Evolutionary conservation across 371 early-diverging fungal genomes (phyloP), one percentile per base, ranked within the genome.

Genomic region (Syncephalastrum sp.): DNA sequence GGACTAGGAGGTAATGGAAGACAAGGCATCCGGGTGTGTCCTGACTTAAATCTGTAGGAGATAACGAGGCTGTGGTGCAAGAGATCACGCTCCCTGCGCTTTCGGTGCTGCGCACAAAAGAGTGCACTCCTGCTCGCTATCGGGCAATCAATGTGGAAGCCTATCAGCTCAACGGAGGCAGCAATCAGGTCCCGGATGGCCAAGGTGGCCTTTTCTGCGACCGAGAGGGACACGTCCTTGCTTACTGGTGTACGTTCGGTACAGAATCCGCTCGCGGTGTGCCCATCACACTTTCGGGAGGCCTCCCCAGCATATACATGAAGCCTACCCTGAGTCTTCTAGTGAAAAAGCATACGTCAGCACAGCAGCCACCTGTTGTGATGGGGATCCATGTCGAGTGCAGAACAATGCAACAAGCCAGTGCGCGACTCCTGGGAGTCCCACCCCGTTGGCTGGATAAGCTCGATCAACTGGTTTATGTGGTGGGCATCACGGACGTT

Each of bases 391-490:
- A 91, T 53, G 82, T 84, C 3, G 94, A 95, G 60, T 77, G 93
- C 47, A 84, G 84, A 80, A 88, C 92, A 1, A 79, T 92, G 66
- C 84, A 86, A 27, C 82, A 93, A 54, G 87, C 92, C 0, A 84
- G 89, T 7, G 92, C 92, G 0, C 80, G 94, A 33, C 80, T 89
- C 1, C 76, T 94, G 64, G 96, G 94, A 3, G 63, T 95, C 23
- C 67, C 81, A 8, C 86, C 89, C 50, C 79, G 72, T n/a, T 91
- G 94, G 87, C 86, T 95, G 12, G 61, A 67, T n/a, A 77, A 74
- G 47, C 81, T 94, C 17, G 82, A 85, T 24, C 85, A 86, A 19
- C 71, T 93, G 58, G 63, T 92, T 8, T 88, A 91, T 57, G 84
- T 88, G 12, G 70, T 90, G 19, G 83, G 85, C 16, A 70, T 83